Base-by-base conservation (phyloP, 331 rosid species). In the Pyrus hybrid region DNA sequence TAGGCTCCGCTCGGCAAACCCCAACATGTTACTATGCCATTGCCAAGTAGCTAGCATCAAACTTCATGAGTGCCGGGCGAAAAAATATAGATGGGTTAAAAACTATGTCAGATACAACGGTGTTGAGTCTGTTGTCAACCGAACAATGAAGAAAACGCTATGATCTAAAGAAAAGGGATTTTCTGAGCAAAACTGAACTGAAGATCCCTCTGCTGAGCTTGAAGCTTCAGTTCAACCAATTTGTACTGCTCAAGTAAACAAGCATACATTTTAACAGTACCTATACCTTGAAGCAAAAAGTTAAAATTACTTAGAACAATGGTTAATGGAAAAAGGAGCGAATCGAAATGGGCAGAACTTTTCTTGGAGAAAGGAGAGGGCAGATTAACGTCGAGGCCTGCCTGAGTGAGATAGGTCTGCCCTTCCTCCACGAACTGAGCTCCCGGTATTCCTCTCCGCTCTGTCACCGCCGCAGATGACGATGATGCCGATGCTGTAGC, bases 201-300 rank as follows among this genome's bases (percentile, higher is more conserved):
- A 81, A 93, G 92, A 70, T 88, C 96, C 82, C 97, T 85, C 75
- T 89, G 96, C 74, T 86, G 96, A 75, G 98, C 93, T 28, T 91
- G 98, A 84, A 91, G 97, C 74, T 91, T 89, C 97, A 91, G 88
- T 78, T 93, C 98, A 63, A 91, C 93, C 80, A 91, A 80, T 83
- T 86, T 89, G 89, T 89, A 88, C 57, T 91, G 98, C 89, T 93
- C 91, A 84, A 91, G 96, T 29, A 29, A 29, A 29, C 30, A 4
- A 29, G 30, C 30, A 29, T 29, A 4, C 30, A 29, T 29, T 29
- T 29, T 29, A 29, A 29, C 30, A 29, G 30, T 29, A 29, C 30
- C 30, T 29, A 29, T 29, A 29, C 30, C 30, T 29, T 29, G 30
- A 29, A 29, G 30, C 30, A 37, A 37, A 37, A 37, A 37, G 43